These are phyloP conservation scores for Rhododendron molle DNA, from an alignment of 148 eudicot genomes.

Conservation along the genomic window DNA sequence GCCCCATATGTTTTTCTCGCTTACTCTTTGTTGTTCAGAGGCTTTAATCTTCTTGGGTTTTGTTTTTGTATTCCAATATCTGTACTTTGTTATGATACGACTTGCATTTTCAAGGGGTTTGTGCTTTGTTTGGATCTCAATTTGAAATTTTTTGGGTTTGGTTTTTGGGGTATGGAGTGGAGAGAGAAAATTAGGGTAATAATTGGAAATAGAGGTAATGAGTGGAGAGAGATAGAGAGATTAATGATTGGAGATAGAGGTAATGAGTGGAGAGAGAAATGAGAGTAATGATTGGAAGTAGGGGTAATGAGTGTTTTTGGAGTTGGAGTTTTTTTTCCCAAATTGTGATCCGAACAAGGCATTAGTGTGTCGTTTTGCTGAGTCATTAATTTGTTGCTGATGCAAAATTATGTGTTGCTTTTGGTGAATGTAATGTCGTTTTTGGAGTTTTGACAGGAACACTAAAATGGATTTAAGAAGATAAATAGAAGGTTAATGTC, in stretches of 20 bases:
- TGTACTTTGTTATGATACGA: neutral
- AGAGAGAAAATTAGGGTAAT: too few relatives aligned
- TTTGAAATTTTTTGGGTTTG: too few relatives aligned
- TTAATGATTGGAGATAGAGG: too few relatives aligned
- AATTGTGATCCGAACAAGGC: too few relatives aligned
- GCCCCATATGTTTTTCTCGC: neutral
- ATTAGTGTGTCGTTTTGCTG: neutral
- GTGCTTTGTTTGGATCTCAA: too few relatives aligned
- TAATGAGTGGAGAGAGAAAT: too few relatives aligned
- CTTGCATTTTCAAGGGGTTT: neutral
- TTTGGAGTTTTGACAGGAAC: neutral
- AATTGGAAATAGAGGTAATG: too few relatives aligned
- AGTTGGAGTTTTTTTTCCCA: too few relatives aligned
- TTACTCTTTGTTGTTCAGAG: neutral
- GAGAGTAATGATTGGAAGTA: too few relatives aligned
- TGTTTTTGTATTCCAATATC: neutral
- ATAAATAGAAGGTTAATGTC: neutral
- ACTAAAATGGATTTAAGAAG: neutral
- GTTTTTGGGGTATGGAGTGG: too few relatives aligned
- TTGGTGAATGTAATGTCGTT: neutral
- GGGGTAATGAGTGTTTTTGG: too few relatives aligned
- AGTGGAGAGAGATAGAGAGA: too few relatives aligned
- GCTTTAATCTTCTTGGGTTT: neutral
- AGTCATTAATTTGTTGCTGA: neutral
- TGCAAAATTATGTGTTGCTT: neutral